Base-by-base conservation (phyloP, 345 rosid species). In the Isatis tinctoria region DNA sequence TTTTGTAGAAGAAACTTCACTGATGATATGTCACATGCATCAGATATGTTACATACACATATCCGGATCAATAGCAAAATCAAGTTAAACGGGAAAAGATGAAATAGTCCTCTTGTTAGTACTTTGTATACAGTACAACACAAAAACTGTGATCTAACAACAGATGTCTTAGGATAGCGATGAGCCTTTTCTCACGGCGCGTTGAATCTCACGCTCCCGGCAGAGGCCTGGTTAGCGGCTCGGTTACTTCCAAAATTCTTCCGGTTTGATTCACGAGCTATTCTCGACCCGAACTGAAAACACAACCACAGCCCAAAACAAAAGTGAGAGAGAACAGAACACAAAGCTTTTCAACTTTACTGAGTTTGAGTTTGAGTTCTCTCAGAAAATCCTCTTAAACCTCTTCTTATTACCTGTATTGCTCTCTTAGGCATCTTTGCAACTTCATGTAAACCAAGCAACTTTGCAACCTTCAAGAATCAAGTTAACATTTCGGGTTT, bases 221-320 rank as follows among this genome's bases (percentile, higher is more conserved):
- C 97, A 49, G 97, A 89, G 28, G 96, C 98, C 78, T 86, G 93
- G 82, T 94, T 94, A 12, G 98, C 98, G 0, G 97, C 97, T 1
- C 96, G 96, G 62, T 87, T 94, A 56, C 98, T 94, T 74, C 97
- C 96, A 58, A 94, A 91, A 58, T 87, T 91, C 85, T 86, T 88
- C 43, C 92, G 67, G 72, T 91, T 94, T 13, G 97, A 94, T 79
- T 91, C 96, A 83, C 97, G 85, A 2, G 95, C 95, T 17, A 90
- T 94, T 80, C 97, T 87, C 1, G 97, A 91, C n/a, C 98, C 97
- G 41, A 94, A 94, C 96, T 94, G 74, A 65, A 60, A 41, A 47
- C 65, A 39, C 8, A 74, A 54, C 16, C 63, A 69, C 44, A 52
- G n/a, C 20, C 10, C 47, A 53, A 47, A 41, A 24, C 14, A 18